Base-by-base conservation (phyloP, 2,329 filamentous ascomycete species). In the Exophiala oligosperma region DNA sequence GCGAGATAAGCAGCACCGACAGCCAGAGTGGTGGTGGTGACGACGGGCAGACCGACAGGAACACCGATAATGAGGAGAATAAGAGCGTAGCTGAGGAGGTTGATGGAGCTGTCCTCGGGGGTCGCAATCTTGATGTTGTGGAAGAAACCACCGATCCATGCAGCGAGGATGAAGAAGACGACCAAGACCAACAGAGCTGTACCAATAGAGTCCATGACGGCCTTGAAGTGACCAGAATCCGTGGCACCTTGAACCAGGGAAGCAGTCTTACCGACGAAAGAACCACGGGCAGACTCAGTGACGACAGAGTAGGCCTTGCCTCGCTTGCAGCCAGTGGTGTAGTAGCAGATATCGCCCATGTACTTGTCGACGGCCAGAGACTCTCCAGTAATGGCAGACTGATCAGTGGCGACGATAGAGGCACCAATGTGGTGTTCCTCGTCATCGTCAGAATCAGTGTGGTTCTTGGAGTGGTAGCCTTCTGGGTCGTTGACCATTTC, bases 91-190 rank as follows among this genome's bases (percentile, higher is more conserved):
- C 84, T 82, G 68, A 90, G 80, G 73, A 90, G 72, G 73, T 85
- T 86, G 78, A 81, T 76, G 69, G 85, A 83, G 65, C 79, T 81
- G 55, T 79, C 65, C 67, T 84, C 78, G 8, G 82, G 80, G 23
- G 79, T 81, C 24, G 83, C 83, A 67, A 91, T 84, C 65, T 79
- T 78, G 64, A 90, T 72, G 76, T 88, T 78, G 72, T 84, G 87
- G 83, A 85, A 90, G 83, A 91, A 91, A 73, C 86, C 88, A 74
- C 88, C 88, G 66, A 91, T 88, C 88, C 88, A 91, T 67, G 86
- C 81, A 56, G 83, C 77, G 68, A 91, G 80, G 73, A 91, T 89
- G 81, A 83, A 91, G 77, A 89, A 87, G 76, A 91, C 86, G 77
- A 91, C 88, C 62, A 91, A 79, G 68, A 91, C 87, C 67, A 91